These are phyloP conservation scores for Ceriops decandra DNA, from an alignment of 345 rosid genomes.

Conservation along the genomic window DNA sequence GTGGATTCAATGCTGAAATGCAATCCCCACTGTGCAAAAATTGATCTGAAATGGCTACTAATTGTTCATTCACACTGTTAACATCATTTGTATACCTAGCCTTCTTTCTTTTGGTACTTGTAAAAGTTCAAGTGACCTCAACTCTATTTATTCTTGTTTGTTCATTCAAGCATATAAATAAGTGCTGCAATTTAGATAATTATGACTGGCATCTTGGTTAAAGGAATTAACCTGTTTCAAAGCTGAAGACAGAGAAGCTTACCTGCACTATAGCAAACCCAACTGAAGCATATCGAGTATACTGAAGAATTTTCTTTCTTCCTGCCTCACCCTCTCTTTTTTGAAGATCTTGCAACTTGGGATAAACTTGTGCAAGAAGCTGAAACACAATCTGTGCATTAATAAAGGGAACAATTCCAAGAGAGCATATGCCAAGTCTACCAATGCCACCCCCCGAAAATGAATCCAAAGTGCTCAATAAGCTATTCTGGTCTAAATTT, in stretches of 20 bases:
- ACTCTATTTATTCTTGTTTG: background rate
- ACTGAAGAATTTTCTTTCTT: constrained; percentile 89
- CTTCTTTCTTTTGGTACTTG: background rate
- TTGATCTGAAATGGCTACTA: background rate
- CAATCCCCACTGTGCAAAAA: background rate
- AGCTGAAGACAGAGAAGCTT: constrained; percentile 3
- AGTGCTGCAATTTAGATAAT: background rate
- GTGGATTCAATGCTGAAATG: background rate
- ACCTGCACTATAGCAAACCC: constrained; percentile 91
- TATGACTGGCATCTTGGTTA: constrained; percentile 1
- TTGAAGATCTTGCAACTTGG: constrained; percentile 99
- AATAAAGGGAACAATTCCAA: constrained; percentile 94
- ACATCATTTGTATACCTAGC: constrained; percentile 4
- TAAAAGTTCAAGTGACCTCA: background rate
- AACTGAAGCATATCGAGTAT: constrained; percentile 88
- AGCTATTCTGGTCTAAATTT: constrained; percentile 85
- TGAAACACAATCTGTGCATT: constrained; percentile 96
- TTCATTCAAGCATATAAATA: constrained; percentile 2
- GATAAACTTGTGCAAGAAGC: constrained; percentile 93
- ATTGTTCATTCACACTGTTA: background rate
- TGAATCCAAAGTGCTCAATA: constrained; percentile 88
- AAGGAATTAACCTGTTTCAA: constrained; percentile 8
- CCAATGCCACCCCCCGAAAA: constrained; percentile 99
- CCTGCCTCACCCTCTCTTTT: constrained; percentile 99
- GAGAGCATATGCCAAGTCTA: constrained; percentile 92